Evolutionary conservation across 208 protist species (phyloP).

Genomic region (Trypanosoma vivax): DNA sequence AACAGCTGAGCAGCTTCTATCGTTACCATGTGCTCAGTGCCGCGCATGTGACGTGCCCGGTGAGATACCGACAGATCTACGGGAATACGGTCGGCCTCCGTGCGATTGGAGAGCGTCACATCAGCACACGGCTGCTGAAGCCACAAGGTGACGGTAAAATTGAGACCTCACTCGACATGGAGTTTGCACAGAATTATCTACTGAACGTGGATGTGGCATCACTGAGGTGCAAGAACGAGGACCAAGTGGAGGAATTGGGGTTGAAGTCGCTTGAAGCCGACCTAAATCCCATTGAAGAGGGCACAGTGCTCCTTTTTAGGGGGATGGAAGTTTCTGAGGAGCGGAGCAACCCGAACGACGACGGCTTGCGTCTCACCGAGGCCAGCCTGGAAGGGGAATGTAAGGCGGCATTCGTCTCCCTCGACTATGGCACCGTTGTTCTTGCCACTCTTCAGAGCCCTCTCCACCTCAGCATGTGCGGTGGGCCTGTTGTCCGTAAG

Average conservation of each 20-base stretch:
- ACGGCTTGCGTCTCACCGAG: constrained; percentile 39
- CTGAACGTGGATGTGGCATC: constrained; percentile 70
- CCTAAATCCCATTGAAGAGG: constrained; percentile 52
- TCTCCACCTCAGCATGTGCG: constrained; percentile 73
- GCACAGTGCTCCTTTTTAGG: constrained; percentile 52
- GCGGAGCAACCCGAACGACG: constrained; percentile 76
- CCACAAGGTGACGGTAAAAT: constrained; percentile 24
- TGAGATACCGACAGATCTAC: constrained; percentile 54
- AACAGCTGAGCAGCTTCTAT: constrained; percentile 66
- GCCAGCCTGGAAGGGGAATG: constrained; percentile 43
- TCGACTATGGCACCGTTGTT: constrained; percentile 84
- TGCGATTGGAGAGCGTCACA: constrained; percentile 82
- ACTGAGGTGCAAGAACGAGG: constrained; percentile 46
- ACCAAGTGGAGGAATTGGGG: constrained; percentile 19
- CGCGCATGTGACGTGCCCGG: constrained; percentile 76
- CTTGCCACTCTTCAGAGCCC: constrained; percentile 36
- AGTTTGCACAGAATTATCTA: constrained; percentile 59
- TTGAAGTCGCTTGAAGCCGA: constrained; percentile 59
- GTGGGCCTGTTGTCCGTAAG: constrained; percentile 77
- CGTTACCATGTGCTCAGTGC: constrained; percentile 77
- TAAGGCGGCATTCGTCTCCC: constrained; percentile 61
- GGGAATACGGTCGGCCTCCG: constrained; percentile 60
- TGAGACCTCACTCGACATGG: constrained; percentile 37
- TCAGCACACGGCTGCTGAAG: constrained; percentile 59
- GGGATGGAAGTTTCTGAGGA: constrained; percentile 58